These are phyloP conservation scores for Vaccinium darrowii DNA, from an alignment of 148 eudicot genomes.

Conservation along the genomic window DNA sequence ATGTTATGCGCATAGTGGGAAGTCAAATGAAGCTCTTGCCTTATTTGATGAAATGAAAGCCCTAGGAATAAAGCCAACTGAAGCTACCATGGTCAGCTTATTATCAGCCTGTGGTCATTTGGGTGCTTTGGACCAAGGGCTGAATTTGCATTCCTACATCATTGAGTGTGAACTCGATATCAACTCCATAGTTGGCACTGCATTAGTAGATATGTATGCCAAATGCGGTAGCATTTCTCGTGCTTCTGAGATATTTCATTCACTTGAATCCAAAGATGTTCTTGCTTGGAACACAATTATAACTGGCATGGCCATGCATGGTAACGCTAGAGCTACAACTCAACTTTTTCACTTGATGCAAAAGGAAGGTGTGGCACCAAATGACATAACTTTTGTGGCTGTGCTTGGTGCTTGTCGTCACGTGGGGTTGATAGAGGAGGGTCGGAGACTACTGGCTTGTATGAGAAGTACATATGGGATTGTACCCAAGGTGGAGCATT, in stretches of 20 bases:
- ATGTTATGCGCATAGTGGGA: conserved; percentile 28
- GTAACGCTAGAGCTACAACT: conserved; percentile 22
- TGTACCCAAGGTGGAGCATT: conserved; percentile 33
- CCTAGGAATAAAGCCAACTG: conserved; percentile 21
- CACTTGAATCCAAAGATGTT: conserved; percentile 25
- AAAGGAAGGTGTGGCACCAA: conserved; percentile 25
- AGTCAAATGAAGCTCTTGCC: conserved; percentile 30
- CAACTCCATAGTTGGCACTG: conserved; percentile 28
- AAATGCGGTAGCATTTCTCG: conserved; percentile 28
- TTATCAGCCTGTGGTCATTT: conserved; percentile 37
- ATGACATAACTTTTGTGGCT: conserved; percentile 33
- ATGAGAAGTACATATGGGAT: conserved; percentile 26
- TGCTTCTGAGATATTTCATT: conserved; percentile 23
- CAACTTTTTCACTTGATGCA: conserved; percentile 26
- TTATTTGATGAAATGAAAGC: conserved; percentile 35
- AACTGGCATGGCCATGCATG: conserved; percentile 33
- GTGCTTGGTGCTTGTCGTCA: conserved; percentile 35
- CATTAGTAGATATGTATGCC: conserved; percentile 37
- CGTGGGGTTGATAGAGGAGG: conserved; percentile 32
- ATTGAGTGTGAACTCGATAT: conserved; percentile 18
- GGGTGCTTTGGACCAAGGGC: conserved; percentile 35
- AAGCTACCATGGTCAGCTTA: conserved; percentile 26
- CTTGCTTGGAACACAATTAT: conserved; percentile 36
- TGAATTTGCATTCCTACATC: conserved; percentile 20
- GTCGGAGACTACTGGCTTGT: conserved; percentile 22